These are phyloP conservation scores for Mrakia frigida DNA, from an alignment of 768 basidiomycete genomes.

Conservation along the genomic window DNA sequence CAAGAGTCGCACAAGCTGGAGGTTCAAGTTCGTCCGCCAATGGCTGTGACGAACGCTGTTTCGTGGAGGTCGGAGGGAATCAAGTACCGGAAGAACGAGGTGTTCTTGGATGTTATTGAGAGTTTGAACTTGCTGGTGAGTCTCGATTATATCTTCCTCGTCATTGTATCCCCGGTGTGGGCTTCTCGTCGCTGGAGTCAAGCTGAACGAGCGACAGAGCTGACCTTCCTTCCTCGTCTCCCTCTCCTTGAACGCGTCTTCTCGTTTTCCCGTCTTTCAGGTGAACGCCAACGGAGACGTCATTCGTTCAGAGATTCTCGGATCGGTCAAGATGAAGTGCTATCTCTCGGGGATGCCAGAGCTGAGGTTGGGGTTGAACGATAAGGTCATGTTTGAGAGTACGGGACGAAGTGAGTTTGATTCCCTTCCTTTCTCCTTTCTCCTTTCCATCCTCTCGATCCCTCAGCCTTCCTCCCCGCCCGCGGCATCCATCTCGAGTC, in stretches of 20 bases:
- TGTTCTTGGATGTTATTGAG: constrained; percentile 97
- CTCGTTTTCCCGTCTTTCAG: constrained; percentile 46
- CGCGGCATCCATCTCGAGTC: too few relatives aligned
- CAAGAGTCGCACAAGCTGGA: constrained; percentile 98
- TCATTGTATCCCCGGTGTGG: neutral
- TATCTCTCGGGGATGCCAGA: constrained; percentile 99
- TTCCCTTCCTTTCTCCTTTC: neutral
- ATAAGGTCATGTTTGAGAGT: constrained; percentile 99
- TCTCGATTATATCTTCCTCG: constrained; percentile 24
- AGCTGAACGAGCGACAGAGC: constrained; percentile 18
- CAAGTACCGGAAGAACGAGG: constrained; percentile 96
- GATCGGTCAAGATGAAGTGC: constrained; percentile 99
- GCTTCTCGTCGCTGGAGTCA: neutral
- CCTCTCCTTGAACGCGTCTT: too few relatives aligned
- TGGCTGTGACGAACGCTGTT: constrained; percentile 96
- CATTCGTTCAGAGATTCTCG: constrained; percentile 92
- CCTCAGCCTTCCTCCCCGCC: too few relatives aligned
- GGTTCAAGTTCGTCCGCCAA: constrained; percentile 87
- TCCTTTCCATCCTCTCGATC: neutral
- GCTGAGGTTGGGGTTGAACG: constrained; percentile 86
- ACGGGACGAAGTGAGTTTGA: constrained; percentile 79
- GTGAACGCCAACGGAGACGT: constrained; percentile 75
- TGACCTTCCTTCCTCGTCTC: neutral
- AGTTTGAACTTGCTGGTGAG: constrained; percentile 89
- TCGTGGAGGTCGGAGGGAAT: constrained; percentile 98